Evolutionary conservation across 768 basidiomycete species (phyloP).

Genomic region (Dacryopinax primogenitus): DNA sequence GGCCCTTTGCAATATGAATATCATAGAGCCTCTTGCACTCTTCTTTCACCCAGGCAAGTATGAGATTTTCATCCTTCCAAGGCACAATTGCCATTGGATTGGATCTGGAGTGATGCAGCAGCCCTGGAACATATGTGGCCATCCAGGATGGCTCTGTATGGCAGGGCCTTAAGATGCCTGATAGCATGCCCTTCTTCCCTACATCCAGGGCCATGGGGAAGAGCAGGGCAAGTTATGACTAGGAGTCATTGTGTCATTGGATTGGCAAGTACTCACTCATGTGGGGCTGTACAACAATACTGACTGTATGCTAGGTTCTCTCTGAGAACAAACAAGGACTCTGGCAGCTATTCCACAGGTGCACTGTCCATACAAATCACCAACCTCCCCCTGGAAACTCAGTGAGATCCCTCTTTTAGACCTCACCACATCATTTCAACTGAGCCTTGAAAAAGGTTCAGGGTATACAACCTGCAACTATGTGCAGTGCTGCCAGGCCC

Average conservation of each 20-base stretch:
- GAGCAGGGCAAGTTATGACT: background rate
- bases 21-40: too few species aligned
- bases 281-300: background rate
- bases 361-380: slow-evolving; percentile 8
- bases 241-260: background rate
- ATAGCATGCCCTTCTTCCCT: slow-evolving; percentile 4
- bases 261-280: slow-evolving; percentile 8
- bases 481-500: too few species aligned
- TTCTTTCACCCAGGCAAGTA: too few species aligned
- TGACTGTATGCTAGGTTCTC: background rate
- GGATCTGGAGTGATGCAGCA: background rate
- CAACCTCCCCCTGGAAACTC: background rate
- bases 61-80: too few species aligned
- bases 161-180: background rate
- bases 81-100: too few species aligned
- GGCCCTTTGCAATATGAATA: too few species aligned
- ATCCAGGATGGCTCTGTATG: slow-evolving; percentile 7
- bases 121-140: background rate
- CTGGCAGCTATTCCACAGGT: background rate
- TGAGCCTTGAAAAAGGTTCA: too few species aligned
- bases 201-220: background rate
- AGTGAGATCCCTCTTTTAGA: too few species aligned
- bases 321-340: background rate
- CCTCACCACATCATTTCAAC: too few species aligned
- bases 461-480: too few species aligned